A percentile compares a stretch with the other conserved stretches of the same genome.
Evolutionary conservation across 768 basidiomycete genomes (phyloP).

Genomic region (Collybiopsis luxurians): DNA sequence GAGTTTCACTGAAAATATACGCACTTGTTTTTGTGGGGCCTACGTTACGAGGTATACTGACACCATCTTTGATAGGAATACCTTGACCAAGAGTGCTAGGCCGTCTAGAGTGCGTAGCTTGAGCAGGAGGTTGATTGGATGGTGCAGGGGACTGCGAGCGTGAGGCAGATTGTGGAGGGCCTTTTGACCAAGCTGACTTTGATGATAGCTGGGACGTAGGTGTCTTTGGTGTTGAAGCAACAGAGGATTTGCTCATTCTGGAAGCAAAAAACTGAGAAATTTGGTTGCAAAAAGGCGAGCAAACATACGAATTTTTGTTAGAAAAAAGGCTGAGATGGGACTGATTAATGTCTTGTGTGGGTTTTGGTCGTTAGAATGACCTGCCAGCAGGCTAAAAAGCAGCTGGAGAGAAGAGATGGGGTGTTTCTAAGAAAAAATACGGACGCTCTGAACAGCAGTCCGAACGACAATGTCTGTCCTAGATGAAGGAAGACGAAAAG

Average conservation of each 20-base stretch:
- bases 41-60: slow-evolving; percentile 67
- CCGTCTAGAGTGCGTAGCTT: slow-evolving; percentile 70
- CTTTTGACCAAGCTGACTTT: slow-evolving; percentile 90
- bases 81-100: slow-evolving; percentile 72
- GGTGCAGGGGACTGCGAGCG: slow-evolving; percentile 80
- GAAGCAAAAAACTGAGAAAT: slow-evolving; percentile 2
- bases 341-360: slow-evolving; percentile 56
- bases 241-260: slow-evolving; percentile 94
- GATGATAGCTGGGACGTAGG: slow-evolving; percentile 62
- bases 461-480: slow-evolving; percentile 36
- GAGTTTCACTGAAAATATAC: slow-evolving; percentile 19
- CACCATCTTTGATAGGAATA: slow-evolving; percentile 76
- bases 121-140: slow-evolving; percentile 41
- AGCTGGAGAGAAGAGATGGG: slow-evolving; percentile 45
- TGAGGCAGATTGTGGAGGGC: slow-evolving; percentile 74
- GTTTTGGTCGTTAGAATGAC: slow-evolving; percentile 79
- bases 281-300: slow-evolving; percentile 10
- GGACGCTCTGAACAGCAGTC: slow-evolving; percentile 36
- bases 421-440: slow-evolving; percentile 37
- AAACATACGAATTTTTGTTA: slow-evolving; percentile 26
- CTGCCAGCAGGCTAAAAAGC: slow-evolving; percentile 87
- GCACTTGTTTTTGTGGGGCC: slow-evolving; percentile 67
- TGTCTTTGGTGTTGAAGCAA: slow-evolving; percentile 70
- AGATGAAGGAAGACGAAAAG: slow-evolving; percentile 39
- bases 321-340: slow-evolving; percentile 32